Evolutionary conservation across 2,329 filamentous ascomycete species (phyloP).

Genomic region (Fusarium fracticaudum): DNA sequence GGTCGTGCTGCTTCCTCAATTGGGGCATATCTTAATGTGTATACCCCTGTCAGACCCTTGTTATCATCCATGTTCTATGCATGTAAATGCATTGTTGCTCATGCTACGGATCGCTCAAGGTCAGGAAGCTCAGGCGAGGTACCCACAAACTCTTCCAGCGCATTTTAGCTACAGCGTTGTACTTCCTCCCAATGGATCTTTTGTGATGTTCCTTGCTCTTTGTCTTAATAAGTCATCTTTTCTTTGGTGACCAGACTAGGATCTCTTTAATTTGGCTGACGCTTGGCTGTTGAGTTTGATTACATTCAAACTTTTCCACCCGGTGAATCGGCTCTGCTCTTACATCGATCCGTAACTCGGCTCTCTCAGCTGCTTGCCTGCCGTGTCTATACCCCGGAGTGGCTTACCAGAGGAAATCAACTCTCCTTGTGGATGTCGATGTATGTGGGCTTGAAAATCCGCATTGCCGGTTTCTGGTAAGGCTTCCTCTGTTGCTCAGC

Average conservation of each 20-base stretch:
- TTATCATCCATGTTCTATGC: slow-evolving; percentile 29
- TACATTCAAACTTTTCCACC: slow-evolving; percentile 2
- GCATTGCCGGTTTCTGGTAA: slow-evolving; percentile 26
- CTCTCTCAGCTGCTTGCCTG: slow-evolving; percentile 17
- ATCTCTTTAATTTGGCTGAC: slow-evolving; percentile 15
- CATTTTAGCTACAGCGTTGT: slow-evolving; percentile 37
- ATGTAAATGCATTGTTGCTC: slow-evolving; percentile 40
- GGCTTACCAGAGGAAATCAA: slow-evolving; percentile 30
- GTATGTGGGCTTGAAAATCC: slow-evolving; percentile 21
- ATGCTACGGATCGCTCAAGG: slow-evolving; percentile 20
- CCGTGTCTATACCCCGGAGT: slow-evolving; percentile 15
- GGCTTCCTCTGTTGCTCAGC: slow-evolving; percentile 37
- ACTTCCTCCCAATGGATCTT: slow-evolving; percentile 22
- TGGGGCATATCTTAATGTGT: slow-evolving; percentile 25
- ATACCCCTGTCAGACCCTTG: slow-evolving; percentile 28
- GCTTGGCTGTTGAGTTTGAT: slow-evolving; percentile 26
- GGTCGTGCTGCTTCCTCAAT: slow-evolving; percentile 37
- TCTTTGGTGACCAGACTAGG: not conserved
- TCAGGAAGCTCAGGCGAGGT: slow-evolving; percentile 29
- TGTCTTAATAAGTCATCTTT: slow-evolving; percentile 16
- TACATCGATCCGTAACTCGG: slow-evolving; percentile 6
- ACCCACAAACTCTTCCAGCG: slow-evolving; percentile 30
- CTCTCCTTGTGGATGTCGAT: slow-evolving; percentile 18
- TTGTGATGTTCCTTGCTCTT: slow-evolving; percentile 24
- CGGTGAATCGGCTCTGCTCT: slow-evolving; percentile 14